Evolutionary conservation across 768 basidiomycete species (phyloP).

Genomic region (Lactarius vividus): DNA sequence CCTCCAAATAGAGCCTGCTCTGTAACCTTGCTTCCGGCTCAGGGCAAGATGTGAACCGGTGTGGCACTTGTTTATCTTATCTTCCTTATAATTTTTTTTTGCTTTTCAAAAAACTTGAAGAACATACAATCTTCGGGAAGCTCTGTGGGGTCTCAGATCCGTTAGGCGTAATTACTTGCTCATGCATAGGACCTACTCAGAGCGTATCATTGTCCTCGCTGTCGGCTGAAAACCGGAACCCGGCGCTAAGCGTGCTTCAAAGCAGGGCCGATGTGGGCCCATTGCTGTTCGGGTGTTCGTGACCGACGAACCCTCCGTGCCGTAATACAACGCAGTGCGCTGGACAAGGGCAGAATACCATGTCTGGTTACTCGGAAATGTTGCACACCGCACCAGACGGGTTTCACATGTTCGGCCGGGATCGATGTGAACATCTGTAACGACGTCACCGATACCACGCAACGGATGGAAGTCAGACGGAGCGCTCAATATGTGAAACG

Average conservation of each 20-base stretch:
- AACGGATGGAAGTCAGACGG: background rate
- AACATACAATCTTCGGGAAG: constrained; percentile 3
- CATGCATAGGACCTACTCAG: background rate
- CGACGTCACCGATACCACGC: constrained; percentile 2
- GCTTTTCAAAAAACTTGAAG: background rate
- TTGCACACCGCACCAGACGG: background rate
- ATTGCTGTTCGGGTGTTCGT: background rate
- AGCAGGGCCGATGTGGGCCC: background rate
- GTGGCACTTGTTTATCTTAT: background rate
- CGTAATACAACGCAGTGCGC: background rate
- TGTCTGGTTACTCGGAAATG: constrained; percentile 12
- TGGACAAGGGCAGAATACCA: background rate
- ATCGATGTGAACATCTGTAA: background rate
- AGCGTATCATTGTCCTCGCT: background rate
- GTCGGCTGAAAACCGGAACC: background rate
- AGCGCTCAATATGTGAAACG: background rate
- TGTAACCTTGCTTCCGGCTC: background rate
- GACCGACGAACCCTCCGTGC: background rate
- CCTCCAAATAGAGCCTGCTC: background rate
- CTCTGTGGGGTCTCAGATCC: constrained; percentile 5
- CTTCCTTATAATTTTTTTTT: background rate
- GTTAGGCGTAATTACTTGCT: background rate
- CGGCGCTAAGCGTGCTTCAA: background rate
- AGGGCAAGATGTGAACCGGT: background rate
- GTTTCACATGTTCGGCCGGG: constrained; percentile 13